Base-by-base conservation (phyloP, 2,329 filamentous ascomycete genomes). In the Verticillium nubilum region DNA sequence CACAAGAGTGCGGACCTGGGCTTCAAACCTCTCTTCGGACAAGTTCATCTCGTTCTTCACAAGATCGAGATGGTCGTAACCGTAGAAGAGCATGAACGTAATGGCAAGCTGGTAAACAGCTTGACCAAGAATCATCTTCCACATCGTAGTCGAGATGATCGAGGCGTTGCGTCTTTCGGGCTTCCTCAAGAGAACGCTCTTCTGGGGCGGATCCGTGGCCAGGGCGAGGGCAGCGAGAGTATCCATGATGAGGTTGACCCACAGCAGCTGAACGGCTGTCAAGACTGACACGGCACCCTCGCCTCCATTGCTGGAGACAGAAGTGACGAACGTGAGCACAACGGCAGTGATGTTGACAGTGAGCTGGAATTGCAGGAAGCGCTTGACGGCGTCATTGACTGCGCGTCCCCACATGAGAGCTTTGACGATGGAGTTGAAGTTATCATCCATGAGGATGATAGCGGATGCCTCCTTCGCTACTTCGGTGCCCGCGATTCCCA, bases 61-160 rank as follows among this genome's bases (percentile, higher is more conserved):
- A 27, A 60, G 63, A 12, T 62, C 60, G 15, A 65, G 33, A 69
- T 76, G 60, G 74, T 74, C 56, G 82, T 86, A 31, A 26, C 84
- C 91, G 66, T 93, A 98, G 76, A 93, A 93, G 26, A 97, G 82
- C 62, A 94, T 80, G 65, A 97, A 89, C 0, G 92, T 86, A 55
- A 86, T 83, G 25, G 87, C 85, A 4, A 98, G 85, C 73, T 98
- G 93, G 73, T 95, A 98, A 60, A 97, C 81, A 1, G 92, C 86
- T 73, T 98, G 92, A 2, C 93, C 94, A 52, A 97, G 83, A 63
- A 98, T 97, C 94, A 98, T 98, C 81, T 98, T 98, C 94, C 94
- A 96, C 94, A 98, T 98, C 19, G 89, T 93, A 33, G 89, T 79
- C 1, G 92, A 96, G 67, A 98, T 95, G 62, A 86, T 85, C 50